Evolutionary conservation across 208 protist species (phyloP), one percentile per base, ranked within the genome.

Genomic region (Leishmania mexicana): DNA sequence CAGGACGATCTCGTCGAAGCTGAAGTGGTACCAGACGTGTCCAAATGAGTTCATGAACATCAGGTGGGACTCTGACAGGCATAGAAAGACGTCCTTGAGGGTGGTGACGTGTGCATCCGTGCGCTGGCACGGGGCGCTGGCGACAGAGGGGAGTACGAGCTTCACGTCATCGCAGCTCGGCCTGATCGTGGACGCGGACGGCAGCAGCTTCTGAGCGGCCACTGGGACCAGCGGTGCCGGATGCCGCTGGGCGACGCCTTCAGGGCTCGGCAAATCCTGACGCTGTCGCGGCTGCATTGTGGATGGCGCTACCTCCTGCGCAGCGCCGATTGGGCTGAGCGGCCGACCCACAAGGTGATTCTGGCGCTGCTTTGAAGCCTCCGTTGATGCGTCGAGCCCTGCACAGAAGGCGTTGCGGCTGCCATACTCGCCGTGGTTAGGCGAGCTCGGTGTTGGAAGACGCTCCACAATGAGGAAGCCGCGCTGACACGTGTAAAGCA

Each of bases 31-130:
- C 45, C 80, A 67, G 21, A 87, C 57, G 31, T 83, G 81, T 0
- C 88, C 88, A 35, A 92, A 92, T 13, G 88, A 92, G 81, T 88
- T 87, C 31, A 87, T 21, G 49, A 88, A 92, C 17, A 92, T 70
- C 24, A 92, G 45, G 73, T 87, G 81, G n/a, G 81, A 83, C 75
- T 88, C 85, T 8, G 76, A 79, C 15, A 92, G 24, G 40, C 80
- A 85, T 47, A 88, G 80, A 54, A 89, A 92, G 72, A 83, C 78
- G 58, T 92, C 83, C 49, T 77, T 83, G 74, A 89, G 80, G 19
- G 85, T 74, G 47, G 76, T 85, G 45, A 85, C 3, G 71, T 75
- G 71, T 8, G 81, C 81, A 10, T 51, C 13, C 21, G 19, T 68
- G 38, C n/a, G 42, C 77, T 65, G 6, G 28, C n/a, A 70, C 10